A percentile compares a stretch with the other conserved stretches of the same genome.
These are phyloP conservation scores for Musa beccarii DNA, from an alignment of 176 grass and related monocot species.

Conservation along the genomic window DNA sequence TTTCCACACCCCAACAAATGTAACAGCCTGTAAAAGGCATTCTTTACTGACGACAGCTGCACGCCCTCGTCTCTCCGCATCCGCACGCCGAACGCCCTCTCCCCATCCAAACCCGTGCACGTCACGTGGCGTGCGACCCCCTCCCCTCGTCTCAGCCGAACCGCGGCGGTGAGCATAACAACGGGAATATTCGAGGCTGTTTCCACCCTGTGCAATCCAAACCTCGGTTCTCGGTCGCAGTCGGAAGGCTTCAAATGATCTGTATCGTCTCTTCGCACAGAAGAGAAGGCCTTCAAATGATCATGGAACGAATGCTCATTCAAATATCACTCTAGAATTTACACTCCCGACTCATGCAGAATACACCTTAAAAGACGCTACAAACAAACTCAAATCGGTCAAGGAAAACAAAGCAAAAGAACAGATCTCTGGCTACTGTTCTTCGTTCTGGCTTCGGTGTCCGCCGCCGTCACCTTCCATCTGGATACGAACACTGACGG, in stretches of 20 bases:
- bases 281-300: no score
- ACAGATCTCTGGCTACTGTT: background rate
- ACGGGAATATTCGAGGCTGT: background rate
- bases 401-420: no score
- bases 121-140: background rate
- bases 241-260: background rate
- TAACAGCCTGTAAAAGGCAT: background rate
- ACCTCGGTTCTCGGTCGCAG: background rate
- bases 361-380: no score
- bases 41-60: background rate
- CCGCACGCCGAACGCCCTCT: background rate
- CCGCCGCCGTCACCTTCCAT: background rate
- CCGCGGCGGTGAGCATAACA: background rate
- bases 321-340: no score
- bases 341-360: no score
- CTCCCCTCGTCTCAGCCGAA: background rate
- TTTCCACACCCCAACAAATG: background rate
- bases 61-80: conserved; percentile 1
- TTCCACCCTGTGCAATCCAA: background rate
- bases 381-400: no score
- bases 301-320: no score
- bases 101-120: background rate
- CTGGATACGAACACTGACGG: background rate
- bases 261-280: no score
- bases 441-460: background rate